These are phyloP conservation scores for Fusarium neocosmosporiellum DNA, from an alignment of 2,329 filamentous ascomycete genomes.

Conservation along the genomic window DNA sequence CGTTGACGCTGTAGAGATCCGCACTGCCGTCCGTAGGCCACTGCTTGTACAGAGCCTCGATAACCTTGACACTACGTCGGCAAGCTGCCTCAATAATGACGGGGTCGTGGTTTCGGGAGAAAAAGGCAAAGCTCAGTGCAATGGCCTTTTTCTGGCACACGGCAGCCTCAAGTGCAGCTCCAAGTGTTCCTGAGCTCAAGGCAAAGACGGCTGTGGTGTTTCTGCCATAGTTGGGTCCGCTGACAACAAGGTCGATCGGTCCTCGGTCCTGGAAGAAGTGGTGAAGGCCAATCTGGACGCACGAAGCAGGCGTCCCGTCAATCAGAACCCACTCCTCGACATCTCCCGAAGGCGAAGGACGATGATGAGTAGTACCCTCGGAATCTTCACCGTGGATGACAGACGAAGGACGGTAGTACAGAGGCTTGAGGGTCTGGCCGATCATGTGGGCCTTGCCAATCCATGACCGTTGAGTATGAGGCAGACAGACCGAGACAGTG, in stretches of 20 bases:
- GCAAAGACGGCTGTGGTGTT: constrained; percentile 86
- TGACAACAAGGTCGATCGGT: constrained; percentile 80
- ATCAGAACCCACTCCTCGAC: constrained; percentile 85
- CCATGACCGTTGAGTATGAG: constrained; percentile 94
- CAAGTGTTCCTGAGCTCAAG: constrained; percentile 80
- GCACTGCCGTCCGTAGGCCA: constrained; percentile 75
- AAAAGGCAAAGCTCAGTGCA: constrained; percentile 92
- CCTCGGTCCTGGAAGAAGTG: constrained; percentile 81
- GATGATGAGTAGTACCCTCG: constrained; percentile 74
- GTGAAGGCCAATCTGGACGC: constrained; percentile 84
- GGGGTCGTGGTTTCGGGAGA: constrained; percentile 84
- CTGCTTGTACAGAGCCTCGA: constrained; percentile 81
- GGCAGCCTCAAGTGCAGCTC: constrained; percentile 81
- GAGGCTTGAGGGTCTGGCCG: constrained; percentile 84
- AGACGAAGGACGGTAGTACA: constrained; percentile 78
- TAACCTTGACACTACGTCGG: constrained; percentile 77
- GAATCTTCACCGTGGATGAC: constrained; percentile 54
- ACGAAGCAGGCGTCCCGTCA: constrained; percentile 83
- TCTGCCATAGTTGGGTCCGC: constrained; percentile 84
- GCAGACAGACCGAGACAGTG: constrained; percentile 90
- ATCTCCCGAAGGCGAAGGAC: constrained; percentile 63
- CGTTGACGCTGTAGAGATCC: constrained; percentile 92
- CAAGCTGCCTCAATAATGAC: constrained; percentile 82
- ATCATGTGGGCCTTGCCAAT: constrained; percentile 99
- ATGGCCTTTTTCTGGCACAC: constrained; percentile 77